These are phyloP conservation scores for Cryphonectria parasitica DNA, from an alignment of 2,329 filamentous ascomycete species.

Conservation along the genomic window DNA sequence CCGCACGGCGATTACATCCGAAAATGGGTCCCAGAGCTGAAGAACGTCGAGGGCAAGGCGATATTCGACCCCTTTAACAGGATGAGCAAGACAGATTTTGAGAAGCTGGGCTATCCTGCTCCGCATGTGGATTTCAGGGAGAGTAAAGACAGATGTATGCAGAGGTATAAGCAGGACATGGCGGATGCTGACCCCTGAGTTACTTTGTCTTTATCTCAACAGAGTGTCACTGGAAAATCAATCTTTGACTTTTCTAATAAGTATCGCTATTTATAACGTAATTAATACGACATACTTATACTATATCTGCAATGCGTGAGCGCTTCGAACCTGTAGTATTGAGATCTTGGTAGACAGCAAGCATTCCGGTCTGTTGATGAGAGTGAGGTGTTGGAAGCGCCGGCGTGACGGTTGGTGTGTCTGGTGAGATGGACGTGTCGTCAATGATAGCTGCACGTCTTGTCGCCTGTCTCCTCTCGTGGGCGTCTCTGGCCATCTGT, in stretches of 20 bases:
- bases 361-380: slow-evolving; percentile 21
- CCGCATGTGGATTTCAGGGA: slow-evolving; percentile 65
- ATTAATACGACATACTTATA: not conserved
- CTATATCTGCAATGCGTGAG: not conserved
- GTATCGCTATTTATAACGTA: too few species aligned
- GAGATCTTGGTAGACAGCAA: slow-evolving; percentile 26
- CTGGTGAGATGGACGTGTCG: not conserved
- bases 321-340: not conserved
- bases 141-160: slow-evolving; percentile 60
- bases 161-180: slow-evolving; percentile 59
- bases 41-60: slow-evolving; percentile 57
- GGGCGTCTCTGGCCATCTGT: slow-evolving; percentile 27
- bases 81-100: slow-evolving; percentile 52
- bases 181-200: slow-evolving; percentile 33
- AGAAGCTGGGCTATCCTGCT: slow-evolving; percentile 62
- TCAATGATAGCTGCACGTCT: slow-evolving; percentile 20
- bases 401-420: slow-evolving; percentile 16
- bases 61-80: slow-evolving; percentile 69
- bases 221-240: too few species aligned
- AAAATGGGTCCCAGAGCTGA: slow-evolving; percentile 68
- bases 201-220: not conserved
- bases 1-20: slow-evolving; percentile 66
- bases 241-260: too few species aligned
- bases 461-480: slow-evolving; percentile 22
- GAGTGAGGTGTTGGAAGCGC: not conserved